Base-by-base conservation (phyloP, 352 stramenopile genomes). In the Saprolegnia diclina region DNA sequence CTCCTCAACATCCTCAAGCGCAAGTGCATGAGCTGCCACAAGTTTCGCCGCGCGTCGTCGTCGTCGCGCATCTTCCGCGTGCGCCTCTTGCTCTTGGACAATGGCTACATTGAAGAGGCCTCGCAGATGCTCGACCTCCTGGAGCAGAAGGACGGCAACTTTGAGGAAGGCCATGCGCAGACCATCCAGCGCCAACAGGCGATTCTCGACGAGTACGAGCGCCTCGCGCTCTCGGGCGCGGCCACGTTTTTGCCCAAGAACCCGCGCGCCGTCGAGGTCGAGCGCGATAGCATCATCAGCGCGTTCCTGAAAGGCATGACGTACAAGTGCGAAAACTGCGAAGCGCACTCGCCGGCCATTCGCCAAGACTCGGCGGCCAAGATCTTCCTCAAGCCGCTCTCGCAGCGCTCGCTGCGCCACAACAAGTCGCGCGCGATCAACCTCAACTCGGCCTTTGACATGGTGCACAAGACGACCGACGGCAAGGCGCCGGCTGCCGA, bases 21-120 rank as follows among this genome's bases (percentile, higher is more conserved):
- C 77, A 99, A 99, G 76, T 99, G 98, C 88, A 95, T 99, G 63
- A 92, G 86, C 63, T 99, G 98, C 87, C 96, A 99, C 85, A 97
- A 97, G 73, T 98, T 99, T 73, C 85, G 90, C 68, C 73, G 94
- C 26, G 76, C 85, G 10, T 85, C 85, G 54, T 77, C 83, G 29
- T 72, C 81, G 65, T 90, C 90, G 54, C 84, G 89, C 54, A 81
- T 97, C 7, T 76, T 94, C 69, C 80, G 82, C 46, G 82, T 96
- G 52, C 97, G 98, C 79, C 82, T 98, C 45, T 72, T 97, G 40
- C 77, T 98, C 52, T 71, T 98, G 16, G 89, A 98, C 75, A 87
- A 88, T 46, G 93, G 94, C 50, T 88, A 92, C 64, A 79, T 89
- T 22, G 77, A 89, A 22, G 83, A 98, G 65, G 87, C 91, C 1